Conservation (phyloP, 495 filamentous ascomycete species). For the Xylaria grammica region DNA sequence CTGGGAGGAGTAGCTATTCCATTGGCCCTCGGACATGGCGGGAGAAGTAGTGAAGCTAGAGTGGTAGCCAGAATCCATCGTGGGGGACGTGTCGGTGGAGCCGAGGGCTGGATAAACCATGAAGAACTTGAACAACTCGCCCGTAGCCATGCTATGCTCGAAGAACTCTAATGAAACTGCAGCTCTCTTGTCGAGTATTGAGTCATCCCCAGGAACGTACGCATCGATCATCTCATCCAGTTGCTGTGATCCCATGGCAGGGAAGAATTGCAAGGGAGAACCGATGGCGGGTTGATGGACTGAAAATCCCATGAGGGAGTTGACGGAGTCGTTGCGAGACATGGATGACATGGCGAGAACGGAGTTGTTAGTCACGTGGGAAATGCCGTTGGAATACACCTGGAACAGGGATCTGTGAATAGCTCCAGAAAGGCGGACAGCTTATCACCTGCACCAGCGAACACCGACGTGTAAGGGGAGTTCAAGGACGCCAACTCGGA, state of each 20-base stretch:
- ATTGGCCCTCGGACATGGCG: conserved; percentile 46
- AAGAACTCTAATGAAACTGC: conserved; percentile 61
- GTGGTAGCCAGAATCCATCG: conserved; percentile 49
- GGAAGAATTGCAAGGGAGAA: conserved; percentile 57
- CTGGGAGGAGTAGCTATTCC: conserved; percentile 35
- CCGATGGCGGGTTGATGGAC: conserved; percentile 57
- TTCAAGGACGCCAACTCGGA: conserved; percentile 23
- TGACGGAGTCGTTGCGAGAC: conserved; percentile 45
- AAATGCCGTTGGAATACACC: conserved; percentile 22
- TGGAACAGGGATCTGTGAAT: conserved; percentile 19
- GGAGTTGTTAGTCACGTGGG: conserved; percentile 5
- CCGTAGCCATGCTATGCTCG: conserved; percentile 47
- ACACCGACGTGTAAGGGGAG: conserved; percentile 23
- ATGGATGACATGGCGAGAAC: conserved; percentile 39
- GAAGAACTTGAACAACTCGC: conserved; percentile 58
- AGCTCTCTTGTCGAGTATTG: conserved; percentile 59
- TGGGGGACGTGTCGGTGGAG: conserved; percentile 43
- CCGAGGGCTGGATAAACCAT: conserved; percentile 48
- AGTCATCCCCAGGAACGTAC: conserved; percentile 53
- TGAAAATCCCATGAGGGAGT: conserved; percentile 52
- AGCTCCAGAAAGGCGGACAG: conserved; percentile 6
- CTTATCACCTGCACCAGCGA: conserved; percentile 21
- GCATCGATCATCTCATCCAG: conserved; percentile 58
- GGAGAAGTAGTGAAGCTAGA: conserved; percentile 53
- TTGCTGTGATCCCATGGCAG: conserved; percentile 57